These are phyloP conservation scores for Kluyveromyces dobzhanskii DNA, from an alignment of 805 yeast species.

Conservation along the genomic window DNA sequence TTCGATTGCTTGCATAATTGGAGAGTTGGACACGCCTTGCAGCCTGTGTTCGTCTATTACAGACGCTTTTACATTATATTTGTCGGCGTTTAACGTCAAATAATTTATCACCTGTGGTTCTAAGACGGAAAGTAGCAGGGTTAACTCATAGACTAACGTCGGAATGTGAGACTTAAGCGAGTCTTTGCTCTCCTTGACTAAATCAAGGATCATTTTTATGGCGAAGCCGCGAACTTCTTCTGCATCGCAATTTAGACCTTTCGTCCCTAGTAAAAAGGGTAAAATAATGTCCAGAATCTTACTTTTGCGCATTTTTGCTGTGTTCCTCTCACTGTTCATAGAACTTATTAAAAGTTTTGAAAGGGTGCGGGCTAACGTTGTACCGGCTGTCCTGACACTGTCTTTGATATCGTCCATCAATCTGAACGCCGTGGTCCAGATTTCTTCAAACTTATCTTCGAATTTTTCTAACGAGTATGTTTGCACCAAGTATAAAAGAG, in stretches of 20 bases:
- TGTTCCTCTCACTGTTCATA: conserved; percentile 40
- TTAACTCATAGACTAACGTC: conserved; percentile 56
- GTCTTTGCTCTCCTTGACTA: conserved; percentile 56
- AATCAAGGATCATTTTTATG: conserved; percentile 59
- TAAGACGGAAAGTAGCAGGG: conserved; percentile 67
- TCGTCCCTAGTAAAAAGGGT: conserved; percentile 72
- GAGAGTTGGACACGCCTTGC: conserved; percentile 69
- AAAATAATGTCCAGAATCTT: conserved; percentile 48
- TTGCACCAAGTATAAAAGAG: conserved; percentile 60
- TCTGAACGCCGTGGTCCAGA: conserved; percentile 87
- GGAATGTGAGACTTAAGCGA: conserved; percentile 63
- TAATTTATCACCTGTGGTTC: conserved; percentile 91
- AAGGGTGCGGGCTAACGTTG: conserved; percentile 54
- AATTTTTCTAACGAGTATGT: conserved; percentile 45
- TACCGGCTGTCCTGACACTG: conserved; percentile 79
- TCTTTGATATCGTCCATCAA: conserved; percentile 91
- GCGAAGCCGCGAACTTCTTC: conserved; percentile 77
- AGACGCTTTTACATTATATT: conserved; percentile 62
- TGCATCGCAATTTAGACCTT: conserved; percentile 77
- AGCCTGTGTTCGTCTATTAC: conserved; percentile 73
- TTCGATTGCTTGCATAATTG: conserved; percentile 83
- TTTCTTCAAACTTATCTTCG: conserved; percentile 45
- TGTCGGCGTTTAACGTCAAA: conserved; percentile 78
- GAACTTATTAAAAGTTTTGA: conserved; percentile 54
- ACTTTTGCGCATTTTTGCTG: conserved; percentile 29